Percentiles rank a stretch among this genome's conserved stretches.
These are phyloP conservation scores for Diddensiella transvaalensis DNA, from an alignment of 805 yeast genomes.

Conservation along the genomic window DNA sequence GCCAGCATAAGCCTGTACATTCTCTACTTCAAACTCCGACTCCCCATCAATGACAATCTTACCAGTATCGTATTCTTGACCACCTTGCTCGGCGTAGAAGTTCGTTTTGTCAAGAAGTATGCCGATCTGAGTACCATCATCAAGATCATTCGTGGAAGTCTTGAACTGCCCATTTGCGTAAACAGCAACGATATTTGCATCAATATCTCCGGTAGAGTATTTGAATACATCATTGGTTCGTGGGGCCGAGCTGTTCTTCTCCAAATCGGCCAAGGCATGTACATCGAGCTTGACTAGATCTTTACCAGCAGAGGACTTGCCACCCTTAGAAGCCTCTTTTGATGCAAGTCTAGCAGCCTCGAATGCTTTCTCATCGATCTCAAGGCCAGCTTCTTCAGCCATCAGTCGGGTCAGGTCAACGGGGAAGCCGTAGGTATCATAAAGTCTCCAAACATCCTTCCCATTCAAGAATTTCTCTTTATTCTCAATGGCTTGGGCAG, in stretches of 20 bases:
- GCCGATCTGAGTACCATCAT: slow-evolving; percentile 60
- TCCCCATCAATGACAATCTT: slow-evolving; percentile 82
- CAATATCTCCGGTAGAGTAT: slow-evolving; percentile 64
- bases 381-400: slow-evolving; percentile 97
- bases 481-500: slow-evolving; percentile 71
- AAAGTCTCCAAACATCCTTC: slow-evolving; percentile 95
- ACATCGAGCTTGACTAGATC: slow-evolving; percentile 80
- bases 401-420: slow-evolving; percentile 94
- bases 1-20: slow-evolving; percentile 91
- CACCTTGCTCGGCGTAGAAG: slow-evolving; percentile 99
- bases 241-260: slow-evolving; percentile 50
- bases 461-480: slow-evolving; percentile 80
- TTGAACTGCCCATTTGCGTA: slow-evolving; percentile 62
- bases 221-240: slow-evolving; percentile 82
- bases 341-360: slow-evolving; percentile 87
- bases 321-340: slow-evolving; percentile 92
- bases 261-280: slow-evolving; percentile 76
- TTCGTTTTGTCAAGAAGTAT: slow-evolving; percentile 83
- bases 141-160: slow-evolving; percentile 35
- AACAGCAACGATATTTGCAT: slow-evolving; percentile 67
- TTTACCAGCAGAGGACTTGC: slow-evolving; percentile 57
- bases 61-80: slow-evolving; percentile 97
- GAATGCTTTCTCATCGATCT: slow-evolving; percentile 87
- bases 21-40: slow-evolving; percentile 83
- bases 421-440: slow-evolving; percentile 99